Percentiles rank a stretch among this genome's conserved stretches.
Conservation (phyloP, 306 rosid species). For the Castanea sativa region DNA sequence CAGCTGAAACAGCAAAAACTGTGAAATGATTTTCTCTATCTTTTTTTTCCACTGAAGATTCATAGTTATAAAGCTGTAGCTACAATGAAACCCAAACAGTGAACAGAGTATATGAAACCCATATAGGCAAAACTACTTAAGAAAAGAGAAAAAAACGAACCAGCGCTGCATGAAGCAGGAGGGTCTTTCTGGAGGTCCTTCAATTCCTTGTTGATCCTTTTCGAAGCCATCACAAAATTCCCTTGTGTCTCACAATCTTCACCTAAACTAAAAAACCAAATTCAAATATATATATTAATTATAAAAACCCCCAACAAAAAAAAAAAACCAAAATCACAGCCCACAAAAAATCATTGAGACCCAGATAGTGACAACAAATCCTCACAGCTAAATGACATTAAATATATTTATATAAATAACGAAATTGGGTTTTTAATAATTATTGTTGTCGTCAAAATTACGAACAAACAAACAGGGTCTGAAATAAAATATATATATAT, state of each 20-base stretch:
- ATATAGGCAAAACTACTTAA: too few relatives aligned
- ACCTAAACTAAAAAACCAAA: background rate
- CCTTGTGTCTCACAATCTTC: background rate
- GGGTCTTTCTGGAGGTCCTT: constrained; percentile 54
- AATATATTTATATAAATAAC: too few relatives aligned
- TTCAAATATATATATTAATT: background rate
- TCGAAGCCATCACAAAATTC: constrained; percentile 36
- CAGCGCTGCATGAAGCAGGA: constrained; percentile 55
- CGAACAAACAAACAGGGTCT: background rate
- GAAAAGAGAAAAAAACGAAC: constrained; percentile 3
- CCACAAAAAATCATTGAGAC: background rate
- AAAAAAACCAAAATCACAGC: background rate
- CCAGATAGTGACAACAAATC: too few relatives aligned
- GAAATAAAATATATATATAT: background rate
- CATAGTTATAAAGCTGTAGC: too few relatives aligned
- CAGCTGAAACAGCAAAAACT: too few relatives aligned
- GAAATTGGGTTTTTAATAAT: too few relatives aligned
- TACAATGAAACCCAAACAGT: background rate
- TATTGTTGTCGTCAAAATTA: background rate
- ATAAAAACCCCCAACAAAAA: background rate
- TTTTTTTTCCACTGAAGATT: too few relatives aligned
- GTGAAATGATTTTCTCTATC: too few relatives aligned
- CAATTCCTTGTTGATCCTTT: constrained; percentile 49
- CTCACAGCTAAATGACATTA: too few relatives aligned
- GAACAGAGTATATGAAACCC: too few relatives aligned